Conservation (phyloP, 305 asterid genomes). For the Fraxinus velutina region DNA sequence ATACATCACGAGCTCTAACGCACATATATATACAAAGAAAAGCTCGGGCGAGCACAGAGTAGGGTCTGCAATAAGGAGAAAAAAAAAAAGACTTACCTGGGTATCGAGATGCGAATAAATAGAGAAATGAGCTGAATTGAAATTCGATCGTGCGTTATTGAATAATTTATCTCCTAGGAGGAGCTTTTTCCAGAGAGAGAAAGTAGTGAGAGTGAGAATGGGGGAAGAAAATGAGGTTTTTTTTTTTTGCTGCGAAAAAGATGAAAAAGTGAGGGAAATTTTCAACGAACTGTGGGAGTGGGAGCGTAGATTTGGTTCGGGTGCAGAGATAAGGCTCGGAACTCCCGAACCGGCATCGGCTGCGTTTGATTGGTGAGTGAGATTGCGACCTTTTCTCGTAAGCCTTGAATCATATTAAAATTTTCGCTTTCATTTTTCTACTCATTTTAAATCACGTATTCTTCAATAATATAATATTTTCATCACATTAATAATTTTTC, state of each 20-base stretch:
- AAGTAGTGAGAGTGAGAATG: constrained; percentile 17
- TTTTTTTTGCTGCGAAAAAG: constrained; percentile 25
- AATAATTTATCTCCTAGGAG: constrained; percentile 17
- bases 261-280: constrained; percentile 37
- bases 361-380: constrained; percentile 9
- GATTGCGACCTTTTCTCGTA: background rate
- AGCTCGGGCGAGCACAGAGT: background rate
- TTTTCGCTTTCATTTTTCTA: too few species aligned
- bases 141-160: constrained; percentile 25
- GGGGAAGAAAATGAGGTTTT: background rate
- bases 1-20: background rate
- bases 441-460: too few species aligned
- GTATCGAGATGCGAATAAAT: background rate
- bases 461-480: too few species aligned
- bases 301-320: constrained; percentile 30
- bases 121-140: constrained; percentile 17
- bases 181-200: constrained; percentile 14
- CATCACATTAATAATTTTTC: too few species aligned
- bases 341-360: constrained; percentile 15
- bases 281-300: constrained; percentile 37
- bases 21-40: background rate
- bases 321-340: constrained; percentile 30
- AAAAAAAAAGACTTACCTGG: constrained; percentile 29
- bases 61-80: constrained; percentile 21
- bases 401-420: too few species aligned